These are phyloP conservation scores for Linderniella brevidens DNA, from an alignment of 257 asterid genomes.

Conservation along the genomic window DNA sequence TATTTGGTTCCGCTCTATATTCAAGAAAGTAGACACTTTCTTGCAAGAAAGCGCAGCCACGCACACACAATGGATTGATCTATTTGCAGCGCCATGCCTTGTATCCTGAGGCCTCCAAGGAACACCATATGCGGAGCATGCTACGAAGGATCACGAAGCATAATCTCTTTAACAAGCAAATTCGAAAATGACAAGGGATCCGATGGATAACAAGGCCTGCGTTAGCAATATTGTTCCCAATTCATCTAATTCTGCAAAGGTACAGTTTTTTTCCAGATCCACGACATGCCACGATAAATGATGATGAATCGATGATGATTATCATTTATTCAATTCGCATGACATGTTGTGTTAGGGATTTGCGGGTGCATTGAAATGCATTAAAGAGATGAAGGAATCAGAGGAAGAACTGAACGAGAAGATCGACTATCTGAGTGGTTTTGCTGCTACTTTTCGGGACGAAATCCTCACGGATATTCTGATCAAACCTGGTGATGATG, in stretches of 20 bases:
- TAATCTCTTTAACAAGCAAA: slow-evolving; percentile 49
- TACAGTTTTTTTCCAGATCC: slow-evolving; percentile 10
- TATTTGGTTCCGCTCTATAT: no score
- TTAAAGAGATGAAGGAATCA: slow-evolving; percentile 70
- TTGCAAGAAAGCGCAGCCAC: no score
- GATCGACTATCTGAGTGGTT: slow-evolving; percentile 42
- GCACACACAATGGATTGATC: slow-evolving; percentile 84
- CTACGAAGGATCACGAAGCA: slow-evolving; percentile 70
- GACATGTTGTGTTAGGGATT: slow-evolving; percentile 36
- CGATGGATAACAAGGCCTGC: no score
- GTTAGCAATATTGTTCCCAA: no score
- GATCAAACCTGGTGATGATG: slow-evolving; percentile 54
- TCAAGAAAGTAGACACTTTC: no score
- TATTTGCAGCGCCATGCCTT: slow-evolving; percentile 74
- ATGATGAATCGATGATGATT: no score
- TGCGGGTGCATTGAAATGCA: slow-evolving; percentile 66
- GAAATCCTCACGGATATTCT: slow-evolving; percentile 64
- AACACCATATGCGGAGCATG: slow-evolving; percentile 74
- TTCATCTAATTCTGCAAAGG: slow-evolving; percentile 43
- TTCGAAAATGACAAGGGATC: slow-evolving; percentile 30
- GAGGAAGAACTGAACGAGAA: slow-evolving; percentile 57
- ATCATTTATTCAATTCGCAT: no score
- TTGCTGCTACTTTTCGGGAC: slow-evolving; percentile 41
- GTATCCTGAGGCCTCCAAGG: slow-evolving; percentile 74
- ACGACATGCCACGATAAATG: no score